Evolutionary conservation across 345 rosid species (phyloP).

Genomic region (Cardamine occulta): DNA sequence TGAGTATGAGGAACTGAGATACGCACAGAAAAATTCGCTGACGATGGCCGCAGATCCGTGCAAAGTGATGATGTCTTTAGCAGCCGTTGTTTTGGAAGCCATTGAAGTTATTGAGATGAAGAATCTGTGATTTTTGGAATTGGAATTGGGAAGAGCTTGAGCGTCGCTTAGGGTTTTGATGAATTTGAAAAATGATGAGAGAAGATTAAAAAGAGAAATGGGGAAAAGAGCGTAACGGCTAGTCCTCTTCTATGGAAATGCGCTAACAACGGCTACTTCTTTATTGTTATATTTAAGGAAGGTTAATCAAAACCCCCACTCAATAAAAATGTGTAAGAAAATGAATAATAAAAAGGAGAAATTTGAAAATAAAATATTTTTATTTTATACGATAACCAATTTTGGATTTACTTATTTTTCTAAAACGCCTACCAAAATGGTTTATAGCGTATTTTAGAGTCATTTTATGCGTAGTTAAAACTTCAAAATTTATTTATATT

Average conservation of each 20-base stretch:
- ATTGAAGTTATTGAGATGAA: conserved; percentile 42
- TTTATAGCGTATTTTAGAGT: too few relatives aligned
- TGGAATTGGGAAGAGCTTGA: neutral
- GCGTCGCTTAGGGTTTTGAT: conserved; percentile 14
- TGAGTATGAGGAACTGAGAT: neutral
- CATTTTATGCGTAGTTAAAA: too few relatives aligned
- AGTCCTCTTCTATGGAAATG: conserved; percentile 25
- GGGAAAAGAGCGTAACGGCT: conserved; percentile 43
- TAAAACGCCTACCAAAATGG: too few relatives aligned
- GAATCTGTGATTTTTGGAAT: neutral
- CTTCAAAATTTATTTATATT: too few relatives aligned
- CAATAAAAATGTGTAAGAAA: neutral
- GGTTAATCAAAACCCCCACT: neutral
- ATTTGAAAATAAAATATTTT: neutral
- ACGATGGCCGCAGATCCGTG: conserved; percentile 98
- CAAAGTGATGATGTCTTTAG: conserved; percentile 93
- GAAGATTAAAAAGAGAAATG: neutral
- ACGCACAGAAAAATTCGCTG: conserved; percentile 91
- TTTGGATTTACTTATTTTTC: neutral
- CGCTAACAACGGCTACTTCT: conserved; percentile 40
- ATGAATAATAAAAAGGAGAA: neutral
- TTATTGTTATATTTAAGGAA: neutral
- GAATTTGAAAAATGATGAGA: neutral
- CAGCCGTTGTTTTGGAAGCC: conserved; percentile 75
- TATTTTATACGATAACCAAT: neutral